Base-by-base conservation (phyloP, 345 rosid species). In the Boechera retrofracta region DNA sequence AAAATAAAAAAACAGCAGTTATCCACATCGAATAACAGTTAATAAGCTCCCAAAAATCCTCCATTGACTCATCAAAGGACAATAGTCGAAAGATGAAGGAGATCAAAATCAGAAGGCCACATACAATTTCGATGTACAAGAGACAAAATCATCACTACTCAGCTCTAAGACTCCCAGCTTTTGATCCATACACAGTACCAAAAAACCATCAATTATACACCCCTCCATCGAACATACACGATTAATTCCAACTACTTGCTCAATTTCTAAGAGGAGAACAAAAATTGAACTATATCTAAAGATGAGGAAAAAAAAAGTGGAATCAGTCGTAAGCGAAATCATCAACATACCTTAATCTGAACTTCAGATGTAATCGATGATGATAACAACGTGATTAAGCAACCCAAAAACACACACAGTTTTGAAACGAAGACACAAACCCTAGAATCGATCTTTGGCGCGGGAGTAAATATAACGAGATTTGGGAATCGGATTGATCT, bases 281-380 rank as follows among this genome's bases (percentile, higher is more conserved):
- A 31, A 10, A 5, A 55, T 9, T 41, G 64, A 56, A 57, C 48
- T 67, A 75, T 33, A 33, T 56, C 58, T 10, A 21, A 28, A 26
- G 12, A 64, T 31, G n/a, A 21, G 1, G 6, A n/a, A 15, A 12
- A 8, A 26, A 39, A 39, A 42, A 5, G 47, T n/a, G 39, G 53
- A 11, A 72, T 45, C 41, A 48, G 67, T 64, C 72, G 66, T 56
- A 47, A 55, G 31, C 26, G 58, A 41, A 58, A 49, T 47, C 4
- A 70, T 71, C 61, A 13, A 41, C 47, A 71, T 13, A 78, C 81
- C 81, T 67, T 71, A 29, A 64, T 57, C 55, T 49, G 62, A 63
- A 64, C 62, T 71, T 77, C 15, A 63, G 81, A 77, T 77, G 68
- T 32, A 72, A 77, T 39, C 73, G 77, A 72, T 59, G 77, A 78